These are phyloP conservation scores for Tetratostichococcus sp. DNA, from an alignment of 139 green algal species.

Conservation along the genomic window DNA sequence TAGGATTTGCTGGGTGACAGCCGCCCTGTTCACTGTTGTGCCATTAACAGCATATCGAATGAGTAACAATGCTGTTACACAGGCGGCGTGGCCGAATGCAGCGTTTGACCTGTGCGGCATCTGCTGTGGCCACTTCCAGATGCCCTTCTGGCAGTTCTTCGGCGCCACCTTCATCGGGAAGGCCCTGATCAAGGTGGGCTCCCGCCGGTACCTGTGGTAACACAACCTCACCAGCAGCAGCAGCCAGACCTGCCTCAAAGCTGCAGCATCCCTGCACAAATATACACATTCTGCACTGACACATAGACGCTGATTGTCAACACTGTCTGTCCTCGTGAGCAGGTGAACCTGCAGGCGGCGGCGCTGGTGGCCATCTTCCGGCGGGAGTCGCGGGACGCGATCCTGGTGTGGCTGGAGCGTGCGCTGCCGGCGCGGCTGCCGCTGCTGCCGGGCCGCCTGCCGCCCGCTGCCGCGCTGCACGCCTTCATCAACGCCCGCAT, in stretches of 20 bases:
- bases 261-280: too few species aligned
- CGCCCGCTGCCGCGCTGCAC: constrained; percentile 31
- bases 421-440: constrained; percentile 43
- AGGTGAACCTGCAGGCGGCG: constrained; percentile 26
- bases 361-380: constrained; percentile 70
- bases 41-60: too few species aligned
- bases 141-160: constrained; percentile 93
- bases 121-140: constrained; percentile 83
- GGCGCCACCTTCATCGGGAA: constrained; percentile 81
- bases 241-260: too few species aligned
- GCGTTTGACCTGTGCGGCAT: constrained; percentile 92
- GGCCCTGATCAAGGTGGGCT: constrained; percentile 70
- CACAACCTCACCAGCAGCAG: too few species aligned
- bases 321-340: background rate
- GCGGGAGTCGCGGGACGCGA: constrained; percentile 39
- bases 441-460: constrained; percentile 12
- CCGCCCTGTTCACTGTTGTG: too few species aligned
- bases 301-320: too few species aligned
- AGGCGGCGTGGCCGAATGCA: constrained; percentile 81
- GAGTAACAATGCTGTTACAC: too few species aligned
- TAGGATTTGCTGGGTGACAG: too few species aligned
- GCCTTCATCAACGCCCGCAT: constrained; percentile 58
- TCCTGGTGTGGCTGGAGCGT: constrained; percentile 42
- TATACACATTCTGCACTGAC: too few species aligned
- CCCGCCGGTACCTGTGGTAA: too few species aligned